Conservation (phyloP, 495 filamentous ascomycete genomes). For the Cladorrhinum samala region DNA sequence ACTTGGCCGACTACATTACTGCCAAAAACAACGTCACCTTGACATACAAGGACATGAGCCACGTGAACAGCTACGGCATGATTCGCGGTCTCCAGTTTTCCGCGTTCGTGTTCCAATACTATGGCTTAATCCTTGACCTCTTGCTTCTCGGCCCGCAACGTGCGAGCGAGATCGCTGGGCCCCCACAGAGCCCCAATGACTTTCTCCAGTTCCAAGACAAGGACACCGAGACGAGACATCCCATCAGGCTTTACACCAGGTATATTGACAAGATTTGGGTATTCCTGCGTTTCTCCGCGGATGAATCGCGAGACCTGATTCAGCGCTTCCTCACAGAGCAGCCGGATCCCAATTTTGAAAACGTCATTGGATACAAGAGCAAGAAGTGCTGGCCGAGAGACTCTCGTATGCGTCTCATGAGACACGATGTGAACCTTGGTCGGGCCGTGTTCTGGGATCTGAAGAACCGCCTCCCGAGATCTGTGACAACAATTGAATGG, state of each 20-base stretch:
- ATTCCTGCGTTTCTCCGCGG: constrained; percentile 86
- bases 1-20: constrained; percentile 97
- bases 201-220: constrained; percentile 96
- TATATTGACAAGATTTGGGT: constrained; percentile 99
- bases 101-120: constrained; percentile 98
- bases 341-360: constrained; percentile 98
- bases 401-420: constrained; percentile 95
- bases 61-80: constrained; percentile 97
- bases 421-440: constrained; percentile 97
- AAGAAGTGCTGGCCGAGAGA: constrained; percentile 99
- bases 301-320: constrained; percentile 93
- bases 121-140: constrained; percentile 91
- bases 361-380: constrained; percentile 97
- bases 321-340: constrained; percentile 98
- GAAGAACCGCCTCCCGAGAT: constrained; percentile 92
- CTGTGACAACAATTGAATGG: constrained; percentile 97
- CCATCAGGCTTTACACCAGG: constrained; percentile 91
- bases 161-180: constrained; percentile 93
- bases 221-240: constrained; percentile 83
- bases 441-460: constrained; percentile 98
- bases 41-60: constrained; percentile 99
- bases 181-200: constrained; percentile 94
- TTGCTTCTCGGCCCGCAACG: constrained; percentile 88
- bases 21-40: constrained; percentile 99
- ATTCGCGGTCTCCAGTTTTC: constrained; percentile 97